phyloP scores from a whole-genome alignment of 2,329 filamentous ascomycete genomes.

The Colletotrichum lupini region DNA sequence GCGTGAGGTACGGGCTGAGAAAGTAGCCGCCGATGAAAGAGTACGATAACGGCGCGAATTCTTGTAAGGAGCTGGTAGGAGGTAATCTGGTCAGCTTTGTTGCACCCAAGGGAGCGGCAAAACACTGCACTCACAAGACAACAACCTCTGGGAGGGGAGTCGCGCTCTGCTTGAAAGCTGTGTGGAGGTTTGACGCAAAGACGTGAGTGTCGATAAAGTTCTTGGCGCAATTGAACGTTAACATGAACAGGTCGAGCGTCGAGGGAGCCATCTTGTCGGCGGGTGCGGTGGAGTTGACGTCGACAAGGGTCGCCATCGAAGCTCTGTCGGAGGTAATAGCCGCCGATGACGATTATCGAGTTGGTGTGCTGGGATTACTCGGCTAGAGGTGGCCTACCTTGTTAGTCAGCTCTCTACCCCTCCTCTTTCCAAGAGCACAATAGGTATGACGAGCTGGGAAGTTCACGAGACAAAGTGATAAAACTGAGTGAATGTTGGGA shows the following conservation, averaged over 20 bases:
- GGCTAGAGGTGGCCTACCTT: not conserved
- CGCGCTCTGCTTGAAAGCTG: constrained; percentile 62
- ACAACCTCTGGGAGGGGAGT: constrained; percentile 63
- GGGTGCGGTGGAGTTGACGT: constrained; percentile 31
- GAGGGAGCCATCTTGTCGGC: constrained; percentile 50
- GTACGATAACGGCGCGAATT: constrained; percentile 85
- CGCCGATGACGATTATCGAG: constrained; percentile 24
- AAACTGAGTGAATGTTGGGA: not conserved
- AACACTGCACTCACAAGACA: constrained; percentile 61
- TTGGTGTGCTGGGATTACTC: not conserved
- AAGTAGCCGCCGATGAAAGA: constrained; percentile 88
- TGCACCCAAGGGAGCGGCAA: not conserved
- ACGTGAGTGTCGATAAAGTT: constrained; percentile 73
- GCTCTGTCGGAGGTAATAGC: constrained; percentile 24
- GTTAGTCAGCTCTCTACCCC: constrained; percentile 8
- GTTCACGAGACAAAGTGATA: too few species aligned
- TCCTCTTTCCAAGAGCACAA: not conserved
- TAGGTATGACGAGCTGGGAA: not conserved
- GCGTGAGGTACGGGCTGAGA: constrained; percentile 79
- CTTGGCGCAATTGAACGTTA: constrained; percentile 92
- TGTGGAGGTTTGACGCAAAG: constrained; percentile 78
- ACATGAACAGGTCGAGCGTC: constrained; percentile 76
- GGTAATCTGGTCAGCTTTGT: not conserved
- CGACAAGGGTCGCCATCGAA: constrained; percentile 24
- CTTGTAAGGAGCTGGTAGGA: constrained; percentile 79